Evolutionary conservation across 2,329 filamentous ascomycete genomes (phyloP).

Genomic region (Colletotrichum camelliae): DNA sequence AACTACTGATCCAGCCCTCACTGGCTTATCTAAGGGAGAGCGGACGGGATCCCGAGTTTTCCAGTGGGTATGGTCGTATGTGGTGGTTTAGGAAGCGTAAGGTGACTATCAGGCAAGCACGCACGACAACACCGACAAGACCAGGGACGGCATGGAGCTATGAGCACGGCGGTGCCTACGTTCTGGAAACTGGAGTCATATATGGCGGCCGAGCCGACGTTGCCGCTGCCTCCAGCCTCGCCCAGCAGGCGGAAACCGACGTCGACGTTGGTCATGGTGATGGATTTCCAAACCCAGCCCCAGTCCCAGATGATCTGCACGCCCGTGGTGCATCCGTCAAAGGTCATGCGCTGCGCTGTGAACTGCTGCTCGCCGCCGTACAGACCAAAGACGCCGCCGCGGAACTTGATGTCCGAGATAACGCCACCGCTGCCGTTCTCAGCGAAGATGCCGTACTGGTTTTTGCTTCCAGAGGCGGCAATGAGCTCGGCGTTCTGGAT

Average conservation of each 20-base stretch:
- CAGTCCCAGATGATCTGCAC: constrained; percentile 22
- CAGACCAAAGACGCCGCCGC: constrained; percentile 59
- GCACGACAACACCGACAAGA: fast-evolving
- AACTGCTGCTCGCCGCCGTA: constrained; percentile 17
- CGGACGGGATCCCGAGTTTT: not conserved
- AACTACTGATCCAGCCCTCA: not conserved
- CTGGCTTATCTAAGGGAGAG: not conserved
- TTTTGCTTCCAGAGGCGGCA: not conserved
- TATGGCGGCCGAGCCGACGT: constrained; percentile 63
- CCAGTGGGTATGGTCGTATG: not conserved
- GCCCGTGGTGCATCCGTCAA: not conserved
- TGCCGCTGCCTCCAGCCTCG: constrained; percentile 14
- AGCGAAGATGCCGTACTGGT: constrained; percentile 26
- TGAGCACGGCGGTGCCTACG: constrained; percentile 14
- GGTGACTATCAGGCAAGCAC: not conserved
- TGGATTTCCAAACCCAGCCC: constrained; percentile 19
- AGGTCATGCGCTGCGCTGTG: constrained; percentile 29
- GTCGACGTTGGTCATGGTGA: not conserved
- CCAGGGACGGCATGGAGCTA: not conserved
- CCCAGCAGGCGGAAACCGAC: not conserved
- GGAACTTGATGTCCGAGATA: constrained; percentile 62
- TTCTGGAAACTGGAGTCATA: constrained; percentile 24
- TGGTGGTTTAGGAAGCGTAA: not conserved
- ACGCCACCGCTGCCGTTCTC: constrained; percentile 43
- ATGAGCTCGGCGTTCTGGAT: constrained; percentile 25